Evolutionary conservation across 208 protist genomes (phyloP).

Genomic region (Wallacemonas sp.): DNA sequence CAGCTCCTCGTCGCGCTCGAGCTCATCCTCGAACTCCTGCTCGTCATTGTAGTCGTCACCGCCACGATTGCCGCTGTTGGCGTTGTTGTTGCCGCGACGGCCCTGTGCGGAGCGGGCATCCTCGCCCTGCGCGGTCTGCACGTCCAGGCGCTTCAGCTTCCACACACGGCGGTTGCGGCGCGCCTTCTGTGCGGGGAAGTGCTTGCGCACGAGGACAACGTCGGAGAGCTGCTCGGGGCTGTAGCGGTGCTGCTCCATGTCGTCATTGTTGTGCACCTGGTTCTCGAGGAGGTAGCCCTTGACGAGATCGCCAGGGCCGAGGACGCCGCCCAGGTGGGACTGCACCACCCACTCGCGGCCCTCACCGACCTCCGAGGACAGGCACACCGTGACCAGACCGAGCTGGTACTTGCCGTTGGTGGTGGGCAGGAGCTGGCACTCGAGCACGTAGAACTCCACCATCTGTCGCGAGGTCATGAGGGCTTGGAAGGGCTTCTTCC

Average conservation of each 20-base stretch:
- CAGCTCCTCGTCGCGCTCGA: constrained; percentile 83
- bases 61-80: neutral
- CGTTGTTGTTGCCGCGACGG: constrained; percentile 21
- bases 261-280: constrained; percentile 92
- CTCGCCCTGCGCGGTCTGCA: constrained; percentile 60
- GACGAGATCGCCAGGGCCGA: constrained; percentile 95
- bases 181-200: constrained; percentile 83
- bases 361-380: constrained; percentile 94
- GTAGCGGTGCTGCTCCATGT: constrained; percentile 77
- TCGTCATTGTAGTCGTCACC: constrained; percentile 41
- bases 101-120: constrained; percentile 49
- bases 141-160: constrained; percentile 84
- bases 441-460: constrained; percentile 95
- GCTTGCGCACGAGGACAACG: constrained; percentile 94
- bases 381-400: constrained; percentile 94
- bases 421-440: constrained; percentile 81
- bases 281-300: constrained; percentile 94
- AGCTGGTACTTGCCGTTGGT: constrained; percentile 90
- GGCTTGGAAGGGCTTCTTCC: constrained; percentile 93
- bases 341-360: constrained; percentile 94
- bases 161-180: constrained; percentile 70
- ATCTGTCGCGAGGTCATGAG: constrained; percentile 87
- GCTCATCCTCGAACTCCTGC: constrained; percentile 86
- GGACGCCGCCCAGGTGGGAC: constrained; percentile 93
- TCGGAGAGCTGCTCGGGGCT: constrained; percentile 83